Conservation (phyloP, 2,329 filamentous ascomycete genomes). For the Venturia aucupariae region DNA sequence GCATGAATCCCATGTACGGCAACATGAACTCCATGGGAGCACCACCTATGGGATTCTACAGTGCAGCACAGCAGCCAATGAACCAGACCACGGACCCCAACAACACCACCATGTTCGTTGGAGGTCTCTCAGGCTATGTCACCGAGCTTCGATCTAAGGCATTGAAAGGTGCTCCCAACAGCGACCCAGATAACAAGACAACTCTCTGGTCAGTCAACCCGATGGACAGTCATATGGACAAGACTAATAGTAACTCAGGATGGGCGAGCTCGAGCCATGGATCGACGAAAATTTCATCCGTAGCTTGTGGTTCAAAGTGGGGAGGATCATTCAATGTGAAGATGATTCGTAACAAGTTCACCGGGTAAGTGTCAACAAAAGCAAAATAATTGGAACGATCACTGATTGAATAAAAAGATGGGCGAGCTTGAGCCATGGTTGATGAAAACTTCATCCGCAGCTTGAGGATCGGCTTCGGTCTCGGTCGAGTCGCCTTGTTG, state of each 20-base stretch:
- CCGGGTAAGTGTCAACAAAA: constrained; percentile 56
- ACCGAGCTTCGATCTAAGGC: constrained; percentile 97
- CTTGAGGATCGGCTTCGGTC: constrained; percentile 52
- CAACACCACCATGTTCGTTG: constrained; percentile 98
- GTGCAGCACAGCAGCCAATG: constrained; percentile 73
- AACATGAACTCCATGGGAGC: constrained; percentile 47
- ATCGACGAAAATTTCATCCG: constrained; percentile 99
- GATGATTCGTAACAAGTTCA: constrained; percentile 99
- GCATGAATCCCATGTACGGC: constrained; percentile 35
- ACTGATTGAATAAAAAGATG: constrained; percentile 57
- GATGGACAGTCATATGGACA: not conserved
- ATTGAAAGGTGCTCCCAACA: constrained; percentile 21
- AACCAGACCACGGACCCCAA: constrained; percentile 99
- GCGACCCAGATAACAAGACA: constrained; percentile 39
- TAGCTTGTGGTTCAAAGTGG: constrained; percentile 82
- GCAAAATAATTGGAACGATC: not conserved
- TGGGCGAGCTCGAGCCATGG: constrained; percentile 98
- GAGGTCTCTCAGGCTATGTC: constrained; percentile 92
- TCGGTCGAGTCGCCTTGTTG: not conserved
- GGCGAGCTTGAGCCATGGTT: constrained; percentile 97
- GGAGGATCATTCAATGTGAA: constrained; percentile 96
- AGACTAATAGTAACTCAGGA: constrained; percentile 49
- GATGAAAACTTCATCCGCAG: constrained; percentile 98
- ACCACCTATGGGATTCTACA: constrained; percentile 55
- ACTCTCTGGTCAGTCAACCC: constrained; percentile 38